Conservation (phyloP, 2,329 filamentous ascomycete species). For the Stemphylium beticola region DNA sequence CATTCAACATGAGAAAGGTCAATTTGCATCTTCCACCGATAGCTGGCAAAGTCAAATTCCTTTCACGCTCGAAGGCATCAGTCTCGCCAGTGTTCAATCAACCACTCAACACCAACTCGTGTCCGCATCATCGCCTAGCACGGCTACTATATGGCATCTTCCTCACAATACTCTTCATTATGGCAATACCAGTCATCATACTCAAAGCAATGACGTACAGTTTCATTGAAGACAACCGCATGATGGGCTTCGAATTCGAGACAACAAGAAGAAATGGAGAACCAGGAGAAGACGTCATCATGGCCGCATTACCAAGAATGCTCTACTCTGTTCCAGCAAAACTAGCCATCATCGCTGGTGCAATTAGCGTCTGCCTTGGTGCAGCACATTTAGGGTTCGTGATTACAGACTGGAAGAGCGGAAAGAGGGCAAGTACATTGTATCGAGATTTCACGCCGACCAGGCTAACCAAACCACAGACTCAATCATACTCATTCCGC, state of each 20-base stretch:
- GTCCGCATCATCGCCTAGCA: slow-evolving; percentile 27
- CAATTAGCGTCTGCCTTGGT: slow-evolving; percentile 29
- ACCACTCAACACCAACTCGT: slow-evolving; percentile 16
- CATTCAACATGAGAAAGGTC: slow-evolving; percentile 20
- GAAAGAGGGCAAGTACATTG: slow-evolving; percentile 27
- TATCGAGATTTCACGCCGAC: neutral
- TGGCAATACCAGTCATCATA: slow-evolving; percentile 29
- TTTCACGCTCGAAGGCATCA: slow-evolving; percentile 19
- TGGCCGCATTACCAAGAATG: slow-evolving; percentile 39
- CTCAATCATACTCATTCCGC: slow-evolving; percentile 41
- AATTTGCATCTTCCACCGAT: slow-evolving; percentile 14
- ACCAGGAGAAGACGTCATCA: slow-evolving; percentile 17
- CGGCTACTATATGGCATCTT: slow-evolving; percentile 26
- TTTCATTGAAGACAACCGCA: slow-evolving; percentile 43
- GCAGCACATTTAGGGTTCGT: slow-evolving; percentile 32
- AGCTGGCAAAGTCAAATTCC: slow-evolving; percentile 18
- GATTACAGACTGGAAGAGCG: slow-evolving; percentile 32
- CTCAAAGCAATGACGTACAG: slow-evolving; percentile 40
- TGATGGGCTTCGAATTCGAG: slow-evolving; percentile 39
- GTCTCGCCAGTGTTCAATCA: slow-evolving; percentile 11
- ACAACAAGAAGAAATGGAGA: slow-evolving; percentile 19
- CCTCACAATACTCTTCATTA: slow-evolving; percentile 25
- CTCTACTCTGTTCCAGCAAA: slow-evolving; percentile 38
- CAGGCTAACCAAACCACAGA: slow-evolving; percentile 16
- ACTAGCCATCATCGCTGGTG: slow-evolving; percentile 32